These are phyloP conservation scores for Phytophthora ohioensis DNA, from an alignment of 352 stramenopile species.

Conservation along the genomic window DNA sequence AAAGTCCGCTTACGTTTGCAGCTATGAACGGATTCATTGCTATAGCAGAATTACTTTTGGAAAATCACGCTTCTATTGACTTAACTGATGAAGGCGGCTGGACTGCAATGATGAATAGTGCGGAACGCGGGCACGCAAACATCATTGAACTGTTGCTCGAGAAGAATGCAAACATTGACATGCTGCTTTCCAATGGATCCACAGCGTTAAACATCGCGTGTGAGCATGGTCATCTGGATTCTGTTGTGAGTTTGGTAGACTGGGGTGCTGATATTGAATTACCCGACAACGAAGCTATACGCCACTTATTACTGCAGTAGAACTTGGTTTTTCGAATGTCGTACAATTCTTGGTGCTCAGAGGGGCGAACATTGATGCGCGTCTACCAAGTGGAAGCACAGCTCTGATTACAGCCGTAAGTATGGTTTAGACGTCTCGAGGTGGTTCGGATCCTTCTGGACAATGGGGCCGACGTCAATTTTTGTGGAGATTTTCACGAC, in stretches of 20 bases:
- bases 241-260: neutral
- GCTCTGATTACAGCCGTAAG: neutral
- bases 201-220: neutral
- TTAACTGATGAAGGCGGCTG: neutral
- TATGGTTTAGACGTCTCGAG: neutral
- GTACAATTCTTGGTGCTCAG: neutral
- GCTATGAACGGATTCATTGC: neutral
- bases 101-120: neutral
- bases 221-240: neutral
- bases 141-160: neutral
- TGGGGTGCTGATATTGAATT: neutral
- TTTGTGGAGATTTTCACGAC: neutral
- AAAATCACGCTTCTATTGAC: neutral
- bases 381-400: neutral
- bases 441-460: neutral
- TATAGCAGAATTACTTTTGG: neutral
- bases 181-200: neutral
- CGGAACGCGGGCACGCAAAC: neutral
- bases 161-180: neutral
- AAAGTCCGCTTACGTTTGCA: neutral
- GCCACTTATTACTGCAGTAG: neutral
- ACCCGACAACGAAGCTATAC: neutral
- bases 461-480: neutral
- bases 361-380: neutral
- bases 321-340: neutral